Conservation (phyloP, 495 filamentous ascomycete species). For the Neurospora discreta region DNA sequence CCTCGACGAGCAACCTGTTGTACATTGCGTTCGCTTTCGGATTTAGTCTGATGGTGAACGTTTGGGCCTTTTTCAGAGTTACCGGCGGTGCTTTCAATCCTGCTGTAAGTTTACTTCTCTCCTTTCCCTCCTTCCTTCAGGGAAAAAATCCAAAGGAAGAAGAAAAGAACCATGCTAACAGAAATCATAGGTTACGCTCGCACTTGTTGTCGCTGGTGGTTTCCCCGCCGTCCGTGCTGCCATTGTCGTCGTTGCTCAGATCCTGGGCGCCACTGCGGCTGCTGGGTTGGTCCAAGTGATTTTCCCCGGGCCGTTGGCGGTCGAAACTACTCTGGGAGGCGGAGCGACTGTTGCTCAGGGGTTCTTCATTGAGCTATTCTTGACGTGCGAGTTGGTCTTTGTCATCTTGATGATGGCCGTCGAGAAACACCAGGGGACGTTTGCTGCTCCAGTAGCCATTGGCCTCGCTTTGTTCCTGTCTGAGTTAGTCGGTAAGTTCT, state of each 20-base stretch:
- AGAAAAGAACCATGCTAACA: constrained; percentile 27
- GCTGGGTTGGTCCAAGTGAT: constrained; percentile 45
- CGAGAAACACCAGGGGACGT: constrained; percentile 74
- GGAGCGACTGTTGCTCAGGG: constrained; percentile 49
- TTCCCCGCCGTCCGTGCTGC: constrained; percentile 36
- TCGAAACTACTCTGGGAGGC: constrained; percentile 48
- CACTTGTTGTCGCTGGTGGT: constrained; percentile 46
- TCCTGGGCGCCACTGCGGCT: constrained; percentile 48
- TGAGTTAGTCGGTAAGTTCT: constrained; percentile 45
- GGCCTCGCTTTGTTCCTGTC: constrained; percentile 62
- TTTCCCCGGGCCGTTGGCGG: constrained; percentile 51
- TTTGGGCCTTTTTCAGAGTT: constrained; percentile 78
- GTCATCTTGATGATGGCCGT: constrained; percentile 74
- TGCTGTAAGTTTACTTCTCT: constrained; percentile 27
- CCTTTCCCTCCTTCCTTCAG: constrained; percentile 19
- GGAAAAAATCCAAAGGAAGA: too few species aligned
- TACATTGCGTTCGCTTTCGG: constrained; percentile 67
- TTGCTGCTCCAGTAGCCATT: constrained; percentile 67
- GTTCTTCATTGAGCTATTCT: constrained; percentile 69
- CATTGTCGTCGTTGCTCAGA: constrained; percentile 44
- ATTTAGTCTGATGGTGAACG: constrained; percentile 65
- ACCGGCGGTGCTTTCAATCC: constrained; percentile 78
- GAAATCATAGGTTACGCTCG: constrained; percentile 36
- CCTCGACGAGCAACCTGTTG: constrained; percentile 39
- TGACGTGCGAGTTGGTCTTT: constrained; percentile 67